Base-by-base conservation (phyloP, 2,329 filamentous ascomycete genomes). In the Arthrinium puccinioides region DNA sequence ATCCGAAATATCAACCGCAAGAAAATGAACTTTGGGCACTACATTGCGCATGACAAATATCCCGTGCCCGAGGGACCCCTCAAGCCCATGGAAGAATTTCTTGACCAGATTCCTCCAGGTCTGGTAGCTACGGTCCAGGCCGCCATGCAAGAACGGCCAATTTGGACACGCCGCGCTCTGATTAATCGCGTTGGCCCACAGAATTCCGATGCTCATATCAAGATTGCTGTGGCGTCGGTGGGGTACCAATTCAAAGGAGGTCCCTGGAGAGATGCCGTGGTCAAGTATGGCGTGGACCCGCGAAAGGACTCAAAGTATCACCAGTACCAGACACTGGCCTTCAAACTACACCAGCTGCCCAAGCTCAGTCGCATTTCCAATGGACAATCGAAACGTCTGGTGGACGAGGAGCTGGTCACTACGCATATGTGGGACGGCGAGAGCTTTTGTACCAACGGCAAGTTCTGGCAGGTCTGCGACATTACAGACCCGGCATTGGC, bases 391-490 rank as follows among this genome's bases (percentile, higher is more conserved):
- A 64, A 60, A 15, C 60, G 56, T 39, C 56, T 61, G 23, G 46
- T 57, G 2, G 47, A 45, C 9, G 62, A 63, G 30, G 61, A 63
- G 18, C 56, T 63, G 23, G 60, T 59, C 15, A 57, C 65, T 21
- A 81, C 71, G 37, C 89, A 97, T 58, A 67, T 90, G 2, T 97
- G 96, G 59, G 87, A 94, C 43, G 90, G 90, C 32, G 69, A 79
- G 41, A 74, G 72, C 3, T 77, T 90, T 38, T 77, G 78, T 13
- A 74, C 76, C 2, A 88, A 95, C 52, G 88, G 88, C 26, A 92
- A 92, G 52, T 82, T 92, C 34, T 98, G 88, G 84, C 92, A 97
- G 66, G 75, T 94, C 19, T 94, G 88, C 63, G 92, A 98, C 57
- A 82, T 97, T 38, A 83, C 78, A 0, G 90, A 97, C 51, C 85